phyloP scores from a whole-genome alignment of 2,329 filamentous ascomycete genomes.

The Acarospora socialis region DNA sequence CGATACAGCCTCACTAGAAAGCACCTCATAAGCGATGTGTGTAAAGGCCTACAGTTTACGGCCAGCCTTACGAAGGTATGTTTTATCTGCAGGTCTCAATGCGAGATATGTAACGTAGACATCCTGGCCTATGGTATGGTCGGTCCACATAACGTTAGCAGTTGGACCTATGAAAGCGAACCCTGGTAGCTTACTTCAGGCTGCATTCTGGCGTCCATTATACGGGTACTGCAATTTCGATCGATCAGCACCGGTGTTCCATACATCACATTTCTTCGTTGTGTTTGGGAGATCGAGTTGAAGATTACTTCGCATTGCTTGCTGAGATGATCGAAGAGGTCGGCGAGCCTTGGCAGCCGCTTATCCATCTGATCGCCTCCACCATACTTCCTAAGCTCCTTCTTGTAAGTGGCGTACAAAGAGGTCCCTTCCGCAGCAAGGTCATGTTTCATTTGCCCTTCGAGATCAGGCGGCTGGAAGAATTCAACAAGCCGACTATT shows the following conservation, averaged over 20 bases:
- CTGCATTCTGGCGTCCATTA: conserved; percentile 46
- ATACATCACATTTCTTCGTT: conserved; percentile 54
- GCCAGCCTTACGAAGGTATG: conserved; percentile 11
- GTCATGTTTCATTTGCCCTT: conserved; percentile 29
- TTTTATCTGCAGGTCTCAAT: background rate
- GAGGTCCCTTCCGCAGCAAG: conserved; percentile 23
- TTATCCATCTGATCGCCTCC: conserved; percentile 33
- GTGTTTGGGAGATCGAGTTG: conserved; percentile 52
- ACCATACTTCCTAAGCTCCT: conserved; percentile 36
- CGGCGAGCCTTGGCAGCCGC: conserved; percentile 46
- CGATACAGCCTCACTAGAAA: conserved; percentile 44
- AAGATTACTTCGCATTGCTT: conserved; percentile 49
- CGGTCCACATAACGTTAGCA: background rate
- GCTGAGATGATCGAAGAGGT: conserved; percentile 46
- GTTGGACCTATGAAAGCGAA: conserved; percentile 13
- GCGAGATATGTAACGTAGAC: background rate
- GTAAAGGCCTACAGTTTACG: conserved; percentile 15
- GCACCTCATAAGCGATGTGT: background rate
- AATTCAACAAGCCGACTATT: conserved; percentile 51
- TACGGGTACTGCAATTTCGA: conserved; percentile 19
- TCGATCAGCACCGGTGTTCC: conserved; percentile 40
- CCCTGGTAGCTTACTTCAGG: conserved; percentile 31
- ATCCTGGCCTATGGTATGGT: background rate
- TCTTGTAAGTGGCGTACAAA: conserved; percentile 33
- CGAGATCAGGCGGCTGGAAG: conserved; percentile 32